A percentile compares a stretch with the other conserved stretches of the same genome.
These are phyloP conservation scores for Umbilicaria muhlenbergii DNA, from an alignment of 495 filamentous ascomycete genomes.

Conservation along the genomic window DNA sequence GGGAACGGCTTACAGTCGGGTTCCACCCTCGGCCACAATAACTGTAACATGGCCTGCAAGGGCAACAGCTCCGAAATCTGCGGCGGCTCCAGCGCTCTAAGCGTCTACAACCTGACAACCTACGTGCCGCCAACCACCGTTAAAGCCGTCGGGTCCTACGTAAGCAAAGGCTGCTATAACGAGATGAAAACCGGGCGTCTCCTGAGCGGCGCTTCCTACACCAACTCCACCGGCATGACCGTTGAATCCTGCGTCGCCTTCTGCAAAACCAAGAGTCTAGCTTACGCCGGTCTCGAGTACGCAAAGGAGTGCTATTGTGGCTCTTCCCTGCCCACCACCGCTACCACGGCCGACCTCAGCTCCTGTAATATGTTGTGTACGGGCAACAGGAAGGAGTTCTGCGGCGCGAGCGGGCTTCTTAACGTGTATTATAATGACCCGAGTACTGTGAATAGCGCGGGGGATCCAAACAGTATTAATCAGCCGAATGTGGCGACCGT, in stretches of 20 bases:
- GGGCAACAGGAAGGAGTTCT: slow-evolving; percentile 6
- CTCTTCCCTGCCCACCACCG: background rate
- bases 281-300: slow-evolving; percentile 21
- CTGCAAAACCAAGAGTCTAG: slow-evolving; percentile 19
- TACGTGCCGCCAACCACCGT: slow-evolving; percentile 11
- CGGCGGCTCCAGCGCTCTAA: slow-evolving; percentile 5
- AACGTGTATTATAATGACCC: background rate
- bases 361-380: slow-evolving; percentile 1
- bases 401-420: background rate
- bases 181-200: slow-evolving; percentile 13
- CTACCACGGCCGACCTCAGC: background rate
- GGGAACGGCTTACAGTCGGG: slow-evolving; percentile 22
- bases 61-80: slow-evolving; percentile 20
- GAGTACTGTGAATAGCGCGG: background rate
- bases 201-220: slow-evolving; percentile 15
- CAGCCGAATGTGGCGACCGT: background rate
- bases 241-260: slow-evolving; percentile 24
- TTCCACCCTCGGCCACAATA: slow-evolving; percentile 11
- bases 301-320: slow-evolving; percentile 18
- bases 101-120: slow-evolving; percentile 9
- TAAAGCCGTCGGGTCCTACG: slow-evolving; percentile 9
- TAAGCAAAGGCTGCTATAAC: slow-evolving; percentile 19
- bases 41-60: slow-evolving; percentile 36
- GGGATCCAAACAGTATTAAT: background rate
- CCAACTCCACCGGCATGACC: slow-evolving; percentile 23